Evolutionary conservation across 176 grass and related monocot genomes (phyloP).

Genomic region (Cocos nucifera): DNA sequence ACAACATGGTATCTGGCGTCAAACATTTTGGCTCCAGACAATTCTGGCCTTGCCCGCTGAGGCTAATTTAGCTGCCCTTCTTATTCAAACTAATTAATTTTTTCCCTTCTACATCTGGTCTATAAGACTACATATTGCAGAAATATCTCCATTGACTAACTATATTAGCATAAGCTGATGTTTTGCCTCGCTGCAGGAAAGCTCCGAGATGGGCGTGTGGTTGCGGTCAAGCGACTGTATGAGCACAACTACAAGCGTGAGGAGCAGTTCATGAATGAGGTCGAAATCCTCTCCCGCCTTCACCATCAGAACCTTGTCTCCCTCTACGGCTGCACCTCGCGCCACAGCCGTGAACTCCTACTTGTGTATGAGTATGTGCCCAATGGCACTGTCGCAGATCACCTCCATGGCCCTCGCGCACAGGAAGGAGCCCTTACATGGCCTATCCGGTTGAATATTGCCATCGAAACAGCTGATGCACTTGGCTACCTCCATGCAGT

Average conservation of each 20-base stretch:
- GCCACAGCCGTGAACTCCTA: conserved; percentile 26
- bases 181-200: background rate
- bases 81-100: no score
- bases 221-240: conserved; percentile 66
- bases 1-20: no score
- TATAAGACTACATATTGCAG: no score
- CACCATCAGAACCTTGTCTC: conserved; percentile 51
- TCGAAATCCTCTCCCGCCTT: conserved; percentile 46
- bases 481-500: conserved; percentile 41
- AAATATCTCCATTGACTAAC: no score
- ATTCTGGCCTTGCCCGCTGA: no score
- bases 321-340: conserved; percentile 50
- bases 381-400: conserved; percentile 56
- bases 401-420: conserved; percentile 23
- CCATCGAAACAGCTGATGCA: conserved; percentile 42
- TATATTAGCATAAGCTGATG: background rate
- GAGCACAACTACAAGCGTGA: conserved; percentile 51
- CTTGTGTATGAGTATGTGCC: conserved; percentile 66
- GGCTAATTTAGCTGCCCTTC: no score
- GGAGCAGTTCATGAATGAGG: conserved; percentile 68
- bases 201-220: conserved; percentile 21
- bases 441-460: conserved; percentile 19
- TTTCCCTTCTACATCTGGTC: no score
- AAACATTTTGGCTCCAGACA: no score
- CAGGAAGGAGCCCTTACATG: background rate